Evolutionary conservation across 495 filamentous ascomycete species (phyloP).

Genomic region (Mycothermus thermophilus): DNA sequence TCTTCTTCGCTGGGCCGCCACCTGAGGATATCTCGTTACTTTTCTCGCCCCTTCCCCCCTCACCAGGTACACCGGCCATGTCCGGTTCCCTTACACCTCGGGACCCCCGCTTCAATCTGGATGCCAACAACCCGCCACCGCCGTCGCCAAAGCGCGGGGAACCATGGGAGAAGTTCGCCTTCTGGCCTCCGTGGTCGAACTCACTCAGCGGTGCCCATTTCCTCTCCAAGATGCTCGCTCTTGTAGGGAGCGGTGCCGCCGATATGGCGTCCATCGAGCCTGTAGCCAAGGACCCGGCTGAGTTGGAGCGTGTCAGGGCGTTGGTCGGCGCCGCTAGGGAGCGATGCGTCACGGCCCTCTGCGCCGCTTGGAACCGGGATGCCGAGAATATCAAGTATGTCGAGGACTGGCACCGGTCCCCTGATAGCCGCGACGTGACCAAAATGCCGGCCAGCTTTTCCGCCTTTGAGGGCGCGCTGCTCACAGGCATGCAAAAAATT

Average conservation of each 20-base stretch:
- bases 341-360: conserved; percentile 63
- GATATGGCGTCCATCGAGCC: conserved; percentile 68
- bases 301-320: conserved; percentile 50
- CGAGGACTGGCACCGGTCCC: conserved; percentile 78
- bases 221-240: conserved; percentile 59
- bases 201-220: conserved; percentile 80
- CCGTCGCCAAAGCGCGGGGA: conserved; percentile 62
- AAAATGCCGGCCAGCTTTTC: conserved; percentile 77
- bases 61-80: conserved; percentile 49
- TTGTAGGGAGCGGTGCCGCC: conserved; percentile 71
- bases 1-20: conserved; percentile 80
- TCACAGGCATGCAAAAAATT: conserved; percentile 81
- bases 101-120: conserved; percentile 65
- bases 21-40: conserved; percentile 79
- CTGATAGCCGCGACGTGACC: conserved; percentile 69
- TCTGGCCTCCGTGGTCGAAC: conserved; percentile 90
- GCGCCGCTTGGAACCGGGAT: conserved; percentile 76
- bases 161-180: conserved; percentile 85
- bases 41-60: conserved; percentile 64
- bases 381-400: conserved; percentile 76
- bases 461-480: conserved; percentile 61
- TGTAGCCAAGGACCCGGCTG: conserved; percentile 39
- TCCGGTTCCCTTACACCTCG: conserved; percentile 34
- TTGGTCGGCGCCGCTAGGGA: conserved; percentile 72
- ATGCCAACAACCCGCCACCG: conserved; percentile 62